These are phyloP conservation scores for Smithsoniella earleae DNA, from an alignment of 163 green algal genomes.

Conservation along the genomic window DNA sequence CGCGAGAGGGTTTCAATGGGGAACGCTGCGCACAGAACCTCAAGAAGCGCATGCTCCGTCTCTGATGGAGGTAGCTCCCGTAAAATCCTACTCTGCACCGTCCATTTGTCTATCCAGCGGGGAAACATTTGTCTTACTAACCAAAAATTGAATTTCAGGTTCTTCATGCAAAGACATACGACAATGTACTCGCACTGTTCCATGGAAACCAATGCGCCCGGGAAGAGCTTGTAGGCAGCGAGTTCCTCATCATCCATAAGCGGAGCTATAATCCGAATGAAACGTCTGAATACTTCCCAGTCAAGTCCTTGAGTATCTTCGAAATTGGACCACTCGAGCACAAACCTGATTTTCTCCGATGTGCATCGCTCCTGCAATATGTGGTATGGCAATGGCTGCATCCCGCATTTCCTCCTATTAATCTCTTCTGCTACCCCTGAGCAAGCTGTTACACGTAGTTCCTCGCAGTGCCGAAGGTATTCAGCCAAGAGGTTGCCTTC, in stretches of 20 bases:
- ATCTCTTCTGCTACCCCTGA: neutral
- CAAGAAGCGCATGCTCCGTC: slow-evolving; percentile 3
- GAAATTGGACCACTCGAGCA: neutral
- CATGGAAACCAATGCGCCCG: neutral
- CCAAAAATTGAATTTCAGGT: too few relatives aligned
- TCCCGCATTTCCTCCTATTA: neutral
- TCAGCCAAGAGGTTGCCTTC: neutral
- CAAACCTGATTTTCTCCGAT: slow-evolving; percentile 3
- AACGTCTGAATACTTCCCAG: neutral
- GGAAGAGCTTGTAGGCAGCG: neutral
- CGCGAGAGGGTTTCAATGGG: neutral
- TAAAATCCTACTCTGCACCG: neutral
- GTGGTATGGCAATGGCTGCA: slow-evolving; percentile 18
- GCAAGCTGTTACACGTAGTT: neutral
- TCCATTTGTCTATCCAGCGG: neutral
- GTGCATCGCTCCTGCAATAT: neutral
- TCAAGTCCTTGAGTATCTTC: neutral
- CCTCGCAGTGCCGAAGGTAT: neutral
- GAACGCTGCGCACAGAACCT: neutral
- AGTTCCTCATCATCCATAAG: slow-evolving; percentile 21
- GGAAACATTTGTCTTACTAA: too few relatives aligned
- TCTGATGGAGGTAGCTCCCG: neutral
- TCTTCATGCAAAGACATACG: neutral
- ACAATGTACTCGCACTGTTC: neutral
- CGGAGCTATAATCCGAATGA: slow-evolving; percentile 1